A percentile compares a stretch with the other conserved stretches of the same genome.
Conservation (phyloP, 2,329 filamentous ascomycete genomes). For the Fulvia fulva region DNA sequence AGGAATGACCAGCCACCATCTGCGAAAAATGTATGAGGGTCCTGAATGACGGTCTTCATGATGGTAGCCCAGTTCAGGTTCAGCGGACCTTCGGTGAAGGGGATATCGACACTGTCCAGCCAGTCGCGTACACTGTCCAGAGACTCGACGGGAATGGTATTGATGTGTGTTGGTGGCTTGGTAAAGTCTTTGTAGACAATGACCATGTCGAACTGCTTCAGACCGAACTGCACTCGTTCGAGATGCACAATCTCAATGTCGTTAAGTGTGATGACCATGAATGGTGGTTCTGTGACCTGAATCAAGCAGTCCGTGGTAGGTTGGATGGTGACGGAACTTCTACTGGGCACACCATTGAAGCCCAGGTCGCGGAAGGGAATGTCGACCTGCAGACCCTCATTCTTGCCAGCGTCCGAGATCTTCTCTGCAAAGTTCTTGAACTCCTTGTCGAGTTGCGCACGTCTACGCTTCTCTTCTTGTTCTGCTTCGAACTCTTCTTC, state of each 20-base stretch:
- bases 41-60: constrained; percentile 96
- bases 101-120: constrained; percentile 92
- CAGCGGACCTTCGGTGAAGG: constrained; percentile 87
- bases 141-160: constrained; percentile 94
- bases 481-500: constrained; percentile 99
- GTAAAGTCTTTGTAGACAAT: constrained; percentile 98
- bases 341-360: constrained; percentile 93
- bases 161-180: constrained; percentile 86
- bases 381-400: constrained; percentile 86
- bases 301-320: constrained; percentile 96
- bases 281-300: constrained; percentile 93
- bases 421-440: constrained; percentile 97
- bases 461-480: constrained; percentile 87
- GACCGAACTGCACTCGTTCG: constrained; percentile 89
- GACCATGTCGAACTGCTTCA: constrained; percentile 98
- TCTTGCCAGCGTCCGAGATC: constrained; percentile 90
- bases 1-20: constrained; percentile 96
- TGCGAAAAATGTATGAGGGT: constrained; percentile 90
- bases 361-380: constrained; percentile 95
- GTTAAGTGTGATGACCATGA: constrained; percentile 90
- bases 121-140: constrained; percentile 96
- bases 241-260: constrained; percentile 96
- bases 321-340: constrained; percentile 92
- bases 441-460: constrained; percentile 87
- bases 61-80: constrained; percentile 99